phyloP scores from a whole-genome alignment of 148 eudicot genomes.

The Drosera capensis region DNA sequence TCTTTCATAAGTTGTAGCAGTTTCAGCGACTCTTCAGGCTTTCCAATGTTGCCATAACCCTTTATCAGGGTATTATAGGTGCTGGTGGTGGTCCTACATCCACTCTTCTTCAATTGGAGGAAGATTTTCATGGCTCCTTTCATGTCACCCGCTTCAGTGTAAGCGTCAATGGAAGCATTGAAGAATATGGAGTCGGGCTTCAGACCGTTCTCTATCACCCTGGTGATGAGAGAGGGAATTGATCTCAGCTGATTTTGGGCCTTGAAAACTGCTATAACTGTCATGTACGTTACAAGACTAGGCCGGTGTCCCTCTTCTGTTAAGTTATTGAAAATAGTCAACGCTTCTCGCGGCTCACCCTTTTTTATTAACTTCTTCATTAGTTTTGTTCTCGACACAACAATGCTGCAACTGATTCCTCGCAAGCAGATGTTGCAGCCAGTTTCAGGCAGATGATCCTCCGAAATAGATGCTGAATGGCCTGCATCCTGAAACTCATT shows the following conservation, averaged over 20 bases:
- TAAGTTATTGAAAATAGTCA: conserved; percentile 37
- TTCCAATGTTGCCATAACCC: conserved; percentile 68
- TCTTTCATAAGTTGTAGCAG: conserved; percentile 52
- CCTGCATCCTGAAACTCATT: conserved; percentile 18
- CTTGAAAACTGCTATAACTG: conserved; percentile 63
- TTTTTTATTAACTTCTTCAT: conserved; percentile 60
- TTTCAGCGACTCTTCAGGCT: conserved; percentile 68
- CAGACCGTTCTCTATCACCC: conserved; percentile 49
- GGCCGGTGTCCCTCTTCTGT: conserved; percentile 77
- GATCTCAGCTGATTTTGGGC: conserved; percentile 49
- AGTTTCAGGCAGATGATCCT: conserved; percentile 15
- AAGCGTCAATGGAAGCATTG: conserved; percentile 87
- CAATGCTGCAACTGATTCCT: conserved; percentile 48
- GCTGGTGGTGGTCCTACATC: conserved; percentile 73
- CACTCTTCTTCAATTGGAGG: conserved; percentile 57
- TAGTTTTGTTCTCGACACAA: conserved; percentile 66
- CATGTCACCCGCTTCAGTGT: conserved; percentile 62
- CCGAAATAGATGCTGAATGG: conserved; percentile 21
- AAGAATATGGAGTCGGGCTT: conserved; percentile 84
- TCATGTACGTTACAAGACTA: conserved; percentile 74
- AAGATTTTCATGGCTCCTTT: conserved; percentile 60
- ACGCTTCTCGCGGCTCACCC: conserved; percentile 55
- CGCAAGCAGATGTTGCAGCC: conserved; percentile 40
- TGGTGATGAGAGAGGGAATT: conserved; percentile 53
- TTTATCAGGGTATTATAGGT: conserved; percentile 64